Conservation (phyloP, 2,329 filamentous ascomycete genomes). For the Lecanicillium sp. region DNA sequence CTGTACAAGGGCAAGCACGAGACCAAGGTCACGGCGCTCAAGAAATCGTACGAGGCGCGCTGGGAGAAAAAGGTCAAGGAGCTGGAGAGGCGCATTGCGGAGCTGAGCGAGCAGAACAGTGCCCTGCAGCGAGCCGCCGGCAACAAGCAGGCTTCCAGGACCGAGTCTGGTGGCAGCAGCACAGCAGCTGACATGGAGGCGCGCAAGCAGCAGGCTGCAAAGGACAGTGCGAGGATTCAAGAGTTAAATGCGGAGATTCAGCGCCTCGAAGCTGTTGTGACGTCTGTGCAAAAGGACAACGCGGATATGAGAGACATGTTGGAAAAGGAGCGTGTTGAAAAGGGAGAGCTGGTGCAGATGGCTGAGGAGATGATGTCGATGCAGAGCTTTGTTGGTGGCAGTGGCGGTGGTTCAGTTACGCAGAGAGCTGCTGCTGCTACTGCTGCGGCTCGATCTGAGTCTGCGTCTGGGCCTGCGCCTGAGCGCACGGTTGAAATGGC, state of each 20-base stretch:
- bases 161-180: constrained; percentile 29
- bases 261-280: constrained; percentile 65
- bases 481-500: constrained; percentile 6
- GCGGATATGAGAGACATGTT: constrained; percentile 55
- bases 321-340: constrained; percentile 70
- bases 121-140: constrained; percentile 53
- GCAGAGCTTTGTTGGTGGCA: constrained; percentile 34
- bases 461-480: constrained; percentile 14
- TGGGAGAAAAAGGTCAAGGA: constrained; percentile 84
- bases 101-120: constrained; percentile 66
- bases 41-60: constrained; percentile 72
- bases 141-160: constrained; percentile 56
- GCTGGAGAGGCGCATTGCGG: constrained; percentile 62
- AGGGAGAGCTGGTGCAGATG: constrained; percentile 71
- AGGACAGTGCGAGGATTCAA: constrained; percentile 58
- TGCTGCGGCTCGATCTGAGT: too few species aligned
- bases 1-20: constrained; percentile 98
- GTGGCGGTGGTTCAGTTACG: not conserved
- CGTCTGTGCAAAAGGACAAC: constrained; percentile 62
- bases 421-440: constrained; percentile 8
- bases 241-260: constrained; percentile 67
- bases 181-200: constrained; percentile 32
- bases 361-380: constrained; percentile 80
- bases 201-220: constrained; percentile 48
- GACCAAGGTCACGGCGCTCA: constrained; percentile 86